A percentile compares a stretch with the other conserved stretches of the same genome.
Conservation (phyloP, 2,329 filamentous ascomycete genomes). For the Hypoxylon sp. region DNA sequence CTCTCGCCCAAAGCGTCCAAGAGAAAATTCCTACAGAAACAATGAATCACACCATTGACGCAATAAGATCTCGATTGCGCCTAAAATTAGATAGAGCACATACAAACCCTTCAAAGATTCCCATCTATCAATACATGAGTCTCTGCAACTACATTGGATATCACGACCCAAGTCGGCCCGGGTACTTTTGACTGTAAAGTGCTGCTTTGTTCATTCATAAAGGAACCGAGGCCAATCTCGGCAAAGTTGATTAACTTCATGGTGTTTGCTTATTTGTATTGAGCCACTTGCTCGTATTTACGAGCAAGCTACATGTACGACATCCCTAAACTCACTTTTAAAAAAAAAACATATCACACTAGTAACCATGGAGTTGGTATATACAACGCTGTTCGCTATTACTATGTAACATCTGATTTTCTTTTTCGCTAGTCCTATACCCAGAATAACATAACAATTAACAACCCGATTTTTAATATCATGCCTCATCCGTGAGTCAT, state of each 20-base stretch:
- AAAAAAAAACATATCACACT: neutral
- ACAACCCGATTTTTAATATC: conserved; percentile 25
- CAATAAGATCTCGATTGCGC: neutral
- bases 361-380: conserved; percentile 11
- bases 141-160: neutral
- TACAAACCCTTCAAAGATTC: neutral
- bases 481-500: conserved; percentile 31
- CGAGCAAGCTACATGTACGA: neutral
- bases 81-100: neutral
- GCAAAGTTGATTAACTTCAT: neutral
- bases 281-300: neutral
- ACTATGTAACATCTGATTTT: conserved; percentile 31
- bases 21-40: neutral
- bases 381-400: conserved; percentile 28
- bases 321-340: neutral
- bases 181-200: neutral
- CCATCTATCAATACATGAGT: neutral
- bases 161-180: neutral
- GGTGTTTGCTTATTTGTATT: neutral
- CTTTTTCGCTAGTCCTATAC: conserved; percentile 20
- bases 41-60: neutral
- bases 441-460: conserved; percentile 18
- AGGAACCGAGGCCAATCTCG: neutral
- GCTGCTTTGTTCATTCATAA: neutral
- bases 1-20: too few relatives aligned